These are phyloP conservation scores for Friedmanniomyces endolithicus DNA, from an alignment of 495 filamentous ascomycete species.

Conservation along the genomic window DNA sequence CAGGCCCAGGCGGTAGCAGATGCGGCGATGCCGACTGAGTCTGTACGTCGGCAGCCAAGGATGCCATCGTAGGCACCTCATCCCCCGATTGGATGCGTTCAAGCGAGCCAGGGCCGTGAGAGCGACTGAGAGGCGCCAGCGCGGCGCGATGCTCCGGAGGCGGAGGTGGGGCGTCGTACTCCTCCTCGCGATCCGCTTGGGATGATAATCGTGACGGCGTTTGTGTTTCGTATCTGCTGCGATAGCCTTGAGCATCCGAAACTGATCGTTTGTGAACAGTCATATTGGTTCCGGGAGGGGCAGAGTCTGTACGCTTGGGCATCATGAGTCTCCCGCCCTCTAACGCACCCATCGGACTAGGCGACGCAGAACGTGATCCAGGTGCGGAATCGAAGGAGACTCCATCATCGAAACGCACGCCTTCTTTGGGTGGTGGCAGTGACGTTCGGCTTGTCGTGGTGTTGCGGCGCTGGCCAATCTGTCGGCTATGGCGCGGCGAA, in stretches of 20 bases:
- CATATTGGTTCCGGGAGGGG: slow-evolving; percentile 27
- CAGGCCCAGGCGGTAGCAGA: slow-evolving; percentile 46
- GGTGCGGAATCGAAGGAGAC: slow-evolving; percentile 44
- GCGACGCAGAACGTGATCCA: slow-evolving; percentile 25
- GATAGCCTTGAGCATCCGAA: slow-evolving; percentile 44
- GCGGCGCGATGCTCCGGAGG: slow-evolving; percentile 33
- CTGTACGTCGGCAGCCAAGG: background rate
- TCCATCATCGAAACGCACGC: slow-evolving; percentile 55
- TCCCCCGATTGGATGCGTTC: slow-evolving; percentile 15
- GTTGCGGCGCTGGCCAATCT: slow-evolving; percentile 12
- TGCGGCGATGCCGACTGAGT: slow-evolving; percentile 31
- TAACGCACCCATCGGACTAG: slow-evolving; percentile 19
- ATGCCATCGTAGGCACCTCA: slow-evolving; percentile 14
- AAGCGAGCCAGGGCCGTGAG: slow-evolving; percentile 5
- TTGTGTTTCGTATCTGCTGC: slow-evolving; percentile 33
- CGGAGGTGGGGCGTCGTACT: slow-evolving; percentile 30
- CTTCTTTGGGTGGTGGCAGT: slow-evolving; percentile 13
- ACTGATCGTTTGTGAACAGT: slow-evolving; percentile 39
- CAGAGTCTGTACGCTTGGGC: slow-evolving; percentile 32
- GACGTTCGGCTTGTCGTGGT: slow-evolving; percentile 16
- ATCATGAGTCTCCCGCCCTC: slow-evolving; percentile 29
- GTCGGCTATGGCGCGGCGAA: slow-evolving; percentile 37
- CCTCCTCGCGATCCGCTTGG: slow-evolving; percentile 23
- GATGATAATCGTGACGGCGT: slow-evolving; percentile 36
- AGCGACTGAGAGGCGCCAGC: slow-evolving; percentile 7